These are phyloP conservation scores for Phaeoacremonium minimum DNA, from an alignment of 2,329 filamentous ascomycete species.

Conservation along the genomic window DNA sequence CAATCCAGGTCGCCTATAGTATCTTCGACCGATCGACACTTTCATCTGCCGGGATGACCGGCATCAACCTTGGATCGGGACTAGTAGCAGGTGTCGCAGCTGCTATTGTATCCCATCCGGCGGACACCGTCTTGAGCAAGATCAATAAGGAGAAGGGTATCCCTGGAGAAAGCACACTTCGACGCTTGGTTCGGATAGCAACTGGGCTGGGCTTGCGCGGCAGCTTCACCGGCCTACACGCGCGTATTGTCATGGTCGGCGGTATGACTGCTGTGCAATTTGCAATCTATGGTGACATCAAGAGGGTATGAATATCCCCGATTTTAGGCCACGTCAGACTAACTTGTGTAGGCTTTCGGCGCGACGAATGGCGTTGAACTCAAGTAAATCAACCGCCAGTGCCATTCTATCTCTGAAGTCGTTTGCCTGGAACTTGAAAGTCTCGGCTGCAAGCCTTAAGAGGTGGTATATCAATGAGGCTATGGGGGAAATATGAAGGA, in stretches of 20 bases:
- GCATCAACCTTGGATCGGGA: conserved; percentile 69
- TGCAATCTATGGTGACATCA: conserved; percentile 58
- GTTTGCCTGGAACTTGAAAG: too few species aligned
- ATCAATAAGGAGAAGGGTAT: conserved; percentile 73
- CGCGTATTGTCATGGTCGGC: conserved; percentile 67
- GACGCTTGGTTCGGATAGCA: conserved; percentile 66
- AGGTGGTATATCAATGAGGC: too few species aligned
- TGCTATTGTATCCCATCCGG: conserved; percentile 68
- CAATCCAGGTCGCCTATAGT: conserved; percentile 11
- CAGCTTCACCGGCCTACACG: conserved; percentile 63
- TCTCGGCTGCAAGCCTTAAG: too few species aligned
- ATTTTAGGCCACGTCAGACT: conserved; percentile 16
- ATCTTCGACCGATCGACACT: conserved; percentile 19
- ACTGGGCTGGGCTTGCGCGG: conserved; percentile 65
- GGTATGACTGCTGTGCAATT: conserved; percentile 65
- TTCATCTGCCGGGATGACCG: conserved; percentile 30
- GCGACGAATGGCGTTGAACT: conserved; percentile 77
- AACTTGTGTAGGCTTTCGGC: conserved; percentile 64
- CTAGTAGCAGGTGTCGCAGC: conserved; percentile 70
- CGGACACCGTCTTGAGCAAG: conserved; percentile 73
- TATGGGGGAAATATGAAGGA: too few species aligned
- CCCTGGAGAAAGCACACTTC: conserved; percentile 65
- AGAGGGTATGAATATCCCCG: neutral
- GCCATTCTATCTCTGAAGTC: too few species aligned
- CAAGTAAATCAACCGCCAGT: too few species aligned